phyloP scores from a whole-genome alignment of 2,329 filamentous ascomycete genomes.

The Chaetomium globosum region DNA sequence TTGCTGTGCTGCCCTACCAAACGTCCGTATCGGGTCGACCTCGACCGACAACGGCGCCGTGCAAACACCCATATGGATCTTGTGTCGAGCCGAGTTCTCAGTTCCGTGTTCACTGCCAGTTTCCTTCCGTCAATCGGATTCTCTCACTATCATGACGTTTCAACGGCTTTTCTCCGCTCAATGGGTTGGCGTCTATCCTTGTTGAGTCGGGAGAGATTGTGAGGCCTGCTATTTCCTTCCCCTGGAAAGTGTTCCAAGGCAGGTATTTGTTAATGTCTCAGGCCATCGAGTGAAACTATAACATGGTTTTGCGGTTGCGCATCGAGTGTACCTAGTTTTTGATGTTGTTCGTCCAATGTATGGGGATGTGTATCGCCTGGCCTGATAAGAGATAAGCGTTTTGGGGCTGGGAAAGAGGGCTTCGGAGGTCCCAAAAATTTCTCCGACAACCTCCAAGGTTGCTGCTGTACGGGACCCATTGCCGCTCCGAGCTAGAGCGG shows the following conservation, averaged over 20 bases:
- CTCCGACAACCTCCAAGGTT: slow-evolving; percentile 2
- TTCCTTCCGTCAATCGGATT: not conserved
- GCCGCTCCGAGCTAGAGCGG: not conserved
- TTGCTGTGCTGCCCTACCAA: not conserved
- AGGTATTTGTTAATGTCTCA: no score
- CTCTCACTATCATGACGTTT: not conserved
- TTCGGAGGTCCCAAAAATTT: slow-evolving; percentile 15
- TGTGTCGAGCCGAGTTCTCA: not conserved
- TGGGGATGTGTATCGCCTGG: slow-evolving; percentile 5
- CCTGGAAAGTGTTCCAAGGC: not conserved
- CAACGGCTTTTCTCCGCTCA: not conserved
- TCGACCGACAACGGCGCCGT: not conserved
- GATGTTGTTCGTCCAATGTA: not conserved
- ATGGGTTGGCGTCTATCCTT: no score
- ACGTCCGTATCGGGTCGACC: not conserved
- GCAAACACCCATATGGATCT: not conserved
- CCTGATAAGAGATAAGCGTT: slow-evolving; percentile 11
- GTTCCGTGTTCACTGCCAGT: not conserved
- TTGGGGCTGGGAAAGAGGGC: slow-evolving; percentile 16
- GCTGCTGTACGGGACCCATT: not conserved
- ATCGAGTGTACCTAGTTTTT: not conserved
- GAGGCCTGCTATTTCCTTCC: not conserved
- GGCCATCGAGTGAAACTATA: no score
- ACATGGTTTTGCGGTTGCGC: no score
- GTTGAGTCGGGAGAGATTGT: not conserved